Percentiles rank a stretch among this genome's conserved stretches.
phyloP scores from a whole-genome alignment of 1,284 basidiomycete genomes.

The Amylostereum areolatum region DNA sequence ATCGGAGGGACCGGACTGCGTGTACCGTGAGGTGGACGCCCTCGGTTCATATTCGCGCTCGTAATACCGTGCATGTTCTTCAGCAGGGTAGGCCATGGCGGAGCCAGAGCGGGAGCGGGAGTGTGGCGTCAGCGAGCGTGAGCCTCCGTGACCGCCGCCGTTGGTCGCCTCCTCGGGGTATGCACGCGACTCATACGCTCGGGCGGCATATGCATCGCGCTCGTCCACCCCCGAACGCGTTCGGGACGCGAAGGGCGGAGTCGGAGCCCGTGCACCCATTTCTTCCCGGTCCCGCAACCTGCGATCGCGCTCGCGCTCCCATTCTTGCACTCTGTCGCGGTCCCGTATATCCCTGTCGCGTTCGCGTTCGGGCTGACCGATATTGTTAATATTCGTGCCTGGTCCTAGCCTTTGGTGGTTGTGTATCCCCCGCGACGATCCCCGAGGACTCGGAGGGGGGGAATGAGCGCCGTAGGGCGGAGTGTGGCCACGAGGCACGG shows the following conservation, averaged over 20 bases:
- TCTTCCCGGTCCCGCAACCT: too few species aligned
- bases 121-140: slow-evolving; percentile 51
- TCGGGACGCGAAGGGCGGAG: too few species aligned
- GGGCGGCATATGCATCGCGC: too few species aligned
- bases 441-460: slow-evolving; percentile 13
- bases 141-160: slow-evolving; percentile 11
- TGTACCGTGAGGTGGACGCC: too few species aligned
- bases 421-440: slow-evolving; percentile 34
- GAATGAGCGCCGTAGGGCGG: slow-evolving; percentile 9
- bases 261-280: too few species aligned
- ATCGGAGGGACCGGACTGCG: too few species aligned
- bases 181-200: too few species aligned
- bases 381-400: slow-evolving; percentile 45
- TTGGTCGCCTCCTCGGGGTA: too few species aligned
- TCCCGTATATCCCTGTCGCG: not conserved
- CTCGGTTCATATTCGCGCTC: slow-evolving; percentile 3
- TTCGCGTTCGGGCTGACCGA: slow-evolving; percentile 12
- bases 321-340: not conserved
- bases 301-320: not conserved
- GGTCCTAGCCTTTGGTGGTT: slow-evolving; percentile 64
- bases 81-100: not conserved
- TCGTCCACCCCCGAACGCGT: too few species aligned
- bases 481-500: slow-evolving; percentile 12
- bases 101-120: slow-evolving; percentile 30
- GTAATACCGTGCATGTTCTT: slow-evolving; percentile 3